Evolutionary conservation across 1,284 basidiomycete species (phyloP), one percentile per base, ranked within the genome.

Genomic region (Rhodotorula mucilaginosa): DNA sequence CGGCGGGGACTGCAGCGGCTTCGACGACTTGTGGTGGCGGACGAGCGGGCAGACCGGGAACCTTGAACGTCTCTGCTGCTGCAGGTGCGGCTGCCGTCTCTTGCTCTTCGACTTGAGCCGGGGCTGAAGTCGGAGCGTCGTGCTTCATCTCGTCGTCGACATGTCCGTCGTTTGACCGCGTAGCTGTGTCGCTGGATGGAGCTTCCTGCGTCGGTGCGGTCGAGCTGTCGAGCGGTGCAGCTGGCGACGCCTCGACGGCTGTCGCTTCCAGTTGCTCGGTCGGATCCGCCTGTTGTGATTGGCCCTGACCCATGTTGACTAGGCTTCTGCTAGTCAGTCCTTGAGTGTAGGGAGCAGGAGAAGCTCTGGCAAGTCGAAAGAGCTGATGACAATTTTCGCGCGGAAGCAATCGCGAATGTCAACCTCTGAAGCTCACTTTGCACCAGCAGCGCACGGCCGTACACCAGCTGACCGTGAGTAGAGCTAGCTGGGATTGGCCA

Each of bases 61-160:
- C 64, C 29, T 74, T 74, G 70, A 70, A 72, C 15, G n/a, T 26
- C 18, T 74, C 73, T 21, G n/a, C 52, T 49, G 5, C 54, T 46
- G 56, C n/a, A 23, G 56, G 34, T 23, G 13, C 46, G 66, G n/a
- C 26, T 26, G 23, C 52, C 26, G 51, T 21, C 21, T 52, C 51
- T n/a, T 21, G 21, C n/a, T n/a, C n/a, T 44, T 44, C 10, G 39
- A 44, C 2, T 13, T 8, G 15, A 12, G 31, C 16, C 18, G 31
- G 23, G 10, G 18, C 15, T 19, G n/a, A 5, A 23, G 47, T 34
- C 6, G 15, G 15, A 13, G 15, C 26, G 6, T 31, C 54, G 7
- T 47, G 63, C 26, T 19, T 18, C 7, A 23, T 46, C 19, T 44
- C 44, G 13, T 16, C 13, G 15, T 8, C 47, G 10, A 7, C 47